A percentile compares a stretch with the other conserved stretches of the same genome.
phyloP scores from a whole-genome alignment of 1,284 basidiomycete genomes.

The Leucoagaricus sp. region DNA sequence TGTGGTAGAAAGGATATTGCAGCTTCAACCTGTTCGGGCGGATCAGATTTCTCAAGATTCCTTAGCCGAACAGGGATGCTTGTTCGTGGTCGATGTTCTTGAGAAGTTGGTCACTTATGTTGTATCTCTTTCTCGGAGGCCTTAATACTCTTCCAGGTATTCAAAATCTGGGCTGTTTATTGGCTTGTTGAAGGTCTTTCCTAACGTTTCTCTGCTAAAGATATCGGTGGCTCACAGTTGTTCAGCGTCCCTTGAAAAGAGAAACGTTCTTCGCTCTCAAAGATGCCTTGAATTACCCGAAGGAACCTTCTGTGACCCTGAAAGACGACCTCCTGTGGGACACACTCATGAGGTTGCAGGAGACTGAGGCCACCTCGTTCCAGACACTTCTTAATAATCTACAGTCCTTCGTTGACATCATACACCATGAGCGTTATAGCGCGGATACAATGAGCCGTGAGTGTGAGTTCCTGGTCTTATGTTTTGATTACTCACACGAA shows the following conservation, averaged over 20 bases:
- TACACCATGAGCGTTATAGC: slow-evolving; percentile 54
- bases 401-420: slow-evolving; percentile 50
- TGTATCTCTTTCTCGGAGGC: neutral
- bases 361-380: slow-evolving; percentile 49
- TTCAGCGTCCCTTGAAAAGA: slow-evolving; percentile 45
- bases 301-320: slow-evolving; percentile 35
- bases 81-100: slow-evolving; percentile 55
- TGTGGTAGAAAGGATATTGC: slow-evolving; percentile 5
- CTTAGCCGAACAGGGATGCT: slow-evolving; percentile 53
- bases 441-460: slow-evolving; percentile 55
- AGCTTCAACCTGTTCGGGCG: neutral
- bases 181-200: slow-evolving; percentile 15
- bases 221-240: neutral
- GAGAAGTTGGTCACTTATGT: slow-evolving; percentile 39
- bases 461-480: slow-evolving; percentile 20
- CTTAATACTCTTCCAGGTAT: neutral
- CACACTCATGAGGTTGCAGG: slow-evolving; percentile 46
- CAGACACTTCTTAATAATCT: slow-evolving; percentile 58
- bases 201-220: neutral
- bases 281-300: slow-evolving; percentile 46
- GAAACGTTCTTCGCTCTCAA: slow-evolving; percentile 58
- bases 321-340: slow-evolving; percentile 59
- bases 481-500: slow-evolving; percentile 11
- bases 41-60: slow-evolving; percentile 46
- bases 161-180: slow-evolving; percentile 10